Base-by-base conservation (phyloP, 805 yeast genomes). In the Ogataea chonburiensis region DNA sequence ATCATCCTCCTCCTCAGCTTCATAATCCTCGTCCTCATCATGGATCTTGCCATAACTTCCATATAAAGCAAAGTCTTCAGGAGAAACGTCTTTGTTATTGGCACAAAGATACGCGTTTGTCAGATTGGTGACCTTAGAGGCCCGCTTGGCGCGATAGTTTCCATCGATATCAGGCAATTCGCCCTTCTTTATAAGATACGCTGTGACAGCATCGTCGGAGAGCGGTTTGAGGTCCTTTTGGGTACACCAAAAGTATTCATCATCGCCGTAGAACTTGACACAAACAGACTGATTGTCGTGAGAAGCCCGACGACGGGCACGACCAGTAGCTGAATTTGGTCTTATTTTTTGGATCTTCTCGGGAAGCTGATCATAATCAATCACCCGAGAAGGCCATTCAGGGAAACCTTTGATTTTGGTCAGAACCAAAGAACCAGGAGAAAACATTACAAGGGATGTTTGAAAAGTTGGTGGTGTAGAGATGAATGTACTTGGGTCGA, bases 381-480 rank as follows among this genome's bases (percentile, higher is more conserved):
- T 71, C 4, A 85, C 78, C 77, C 86, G 79, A 3, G 89, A 88
- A 0, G 96, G 96, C 96, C 96, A 86, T 26, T 89, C 82, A 3
- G 95, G 85, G 55, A 79, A 86, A 7, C 95, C 94, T 53, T 85
- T 86, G 31, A 86, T 78, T 58, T 86, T 86, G 6, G 93, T 93
- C 16, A 86, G 67, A 1, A 86, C 84, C 5, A 77, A 59, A 17
- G 68, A 61, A 4, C 81, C 79, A 2, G 80, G 74, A 4, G 34
- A 20, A 27, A 40, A 48, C 34, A 37, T 37, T 25, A 26, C 11
- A 13, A 20, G n/a, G 15, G 9, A 28, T 11, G 9, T 17, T 15
- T 7, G 14, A 11, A 24, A 30, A 35, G 7, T 11, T 19, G 12
- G 30, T 37, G 35, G 40, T 31, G 35, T 26, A 37, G 30, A 26